Conservation (phyloP, 768 basidiomycete species). For the Agaricus blazei region DNA sequence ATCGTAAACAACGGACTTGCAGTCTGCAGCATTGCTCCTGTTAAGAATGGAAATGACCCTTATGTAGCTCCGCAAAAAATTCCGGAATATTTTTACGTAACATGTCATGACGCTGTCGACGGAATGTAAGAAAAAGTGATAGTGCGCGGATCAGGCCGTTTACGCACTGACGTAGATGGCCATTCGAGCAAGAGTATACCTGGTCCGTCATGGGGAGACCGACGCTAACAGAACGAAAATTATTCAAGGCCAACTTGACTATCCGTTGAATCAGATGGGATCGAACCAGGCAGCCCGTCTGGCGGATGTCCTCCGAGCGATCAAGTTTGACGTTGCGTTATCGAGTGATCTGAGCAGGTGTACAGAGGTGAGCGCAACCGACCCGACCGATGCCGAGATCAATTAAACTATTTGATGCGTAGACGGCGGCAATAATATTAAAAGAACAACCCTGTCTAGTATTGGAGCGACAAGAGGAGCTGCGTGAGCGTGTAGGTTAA, state of each 20-base stretch:
- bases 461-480: slow-evolving; percentile 37
- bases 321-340: slow-evolving; percentile 55
- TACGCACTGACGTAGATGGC: not conserved
- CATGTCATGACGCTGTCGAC: not conserved
- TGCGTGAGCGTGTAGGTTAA: slow-evolving; percentile 61
- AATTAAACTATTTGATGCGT: slow-evolving; percentile 2
- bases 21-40: not conserved
- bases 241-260: slow-evolving; percentile 76
- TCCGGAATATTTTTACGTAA: slow-evolving; percentile 4
- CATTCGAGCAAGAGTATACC: slow-evolving; percentile 41
- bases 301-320: slow-evolving; percentile 45
- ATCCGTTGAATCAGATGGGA: slow-evolving; percentile 58
- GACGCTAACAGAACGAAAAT: slow-evolving; percentile 56
- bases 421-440: slow-evolving; percentile 69
- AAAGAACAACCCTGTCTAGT: slow-evolving; percentile 42
- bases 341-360: slow-evolving; percentile 74
- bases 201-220: slow-evolving; percentile 80
- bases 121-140: too few species aligned
- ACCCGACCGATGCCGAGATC: not conserved
- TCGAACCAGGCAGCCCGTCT: slow-evolving; percentile 52
- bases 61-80: not conserved
- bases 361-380: slow-evolving; percentile 38
- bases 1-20: not conserved
- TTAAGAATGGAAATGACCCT: too few species aligned
- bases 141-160: too few species aligned